Evolutionary conservation across 768 basidiomycete species (phyloP), one percentile per base, ranked within the genome.

Genomic region (Mrakia gelida): DNA sequence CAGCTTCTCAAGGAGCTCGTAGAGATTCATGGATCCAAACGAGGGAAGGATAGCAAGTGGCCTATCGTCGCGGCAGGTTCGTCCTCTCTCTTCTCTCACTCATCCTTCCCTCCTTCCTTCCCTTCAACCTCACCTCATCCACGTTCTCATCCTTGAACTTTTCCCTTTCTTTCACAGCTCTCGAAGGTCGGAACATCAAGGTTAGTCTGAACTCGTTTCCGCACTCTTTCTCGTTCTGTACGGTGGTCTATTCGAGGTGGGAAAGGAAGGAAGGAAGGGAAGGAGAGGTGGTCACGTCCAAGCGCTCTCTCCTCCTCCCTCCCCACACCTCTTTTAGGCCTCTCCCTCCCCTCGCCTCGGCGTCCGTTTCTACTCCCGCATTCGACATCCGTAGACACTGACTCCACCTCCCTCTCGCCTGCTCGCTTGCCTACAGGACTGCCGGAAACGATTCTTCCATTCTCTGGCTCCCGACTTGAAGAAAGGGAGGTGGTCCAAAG

Each of bases 381-480:
- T 52, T 52, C 49, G 49, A 10, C 49, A 52, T 52, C 49, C 18
- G 49, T 5, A 52, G 15, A 59, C 28, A 41, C 67, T 59, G 32
- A 23, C 21, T 65, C 18, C n/a, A 32, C 26, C 28, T 75, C 59
- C 45, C 23, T 75, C 38, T 43, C 16, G 41, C n/a, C 8, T 45
- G 3, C 43, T 30, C 49, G 4, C 45, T 9, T 7, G 13, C 38
- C 23, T 54, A 23, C 52, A 79, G 75, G 78, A 79, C 45, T 79
- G 78, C 41, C 73, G 78, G 18, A 79, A 79, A n/a, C 73, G 78
- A 56, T 79, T 62, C 74, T 79, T 79, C n/a, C 78, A 79, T 41
- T 79, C 78, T 52, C 78, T 79, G 62, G 78, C 78, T 3, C 78
- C 78, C n/a, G 75, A 79, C 38, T 43, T 79, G 32, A 79, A 79